Evolutionary conservation across 75 land plant genomes (phyloP), one percentile per base, ranked within the genome.

Genomic region (Picea sitchensis): DNA sequence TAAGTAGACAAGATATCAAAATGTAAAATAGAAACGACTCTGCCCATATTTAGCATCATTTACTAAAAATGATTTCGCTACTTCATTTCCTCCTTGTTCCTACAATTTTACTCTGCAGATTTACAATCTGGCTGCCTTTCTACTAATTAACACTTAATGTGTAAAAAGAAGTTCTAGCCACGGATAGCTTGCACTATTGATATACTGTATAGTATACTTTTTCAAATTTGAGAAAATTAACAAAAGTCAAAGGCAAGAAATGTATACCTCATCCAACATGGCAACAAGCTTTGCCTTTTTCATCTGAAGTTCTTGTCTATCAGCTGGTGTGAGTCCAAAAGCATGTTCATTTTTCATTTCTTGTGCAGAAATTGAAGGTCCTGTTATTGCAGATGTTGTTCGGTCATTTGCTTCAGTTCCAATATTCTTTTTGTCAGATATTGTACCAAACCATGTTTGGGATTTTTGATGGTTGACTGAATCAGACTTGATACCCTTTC

Each of bases 181-280:
- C 9, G 56, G 56, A 51, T 51, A 9, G 56, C 56, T 51, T 51
- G 12, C 56, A 51, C 56, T 51, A 51, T 51, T 51, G 56, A 9
- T 51, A 9, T 51, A 51, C 56, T 51, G 56, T 1, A 51, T 51
- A 51, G 56, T 9, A 51, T 51, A 51, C 11, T 51, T 47, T 47
- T 51, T 11, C 12, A 51, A 51, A 51, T 51, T 51, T 9, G 56
- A 11, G 56, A 51, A 51, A 51, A 51, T 51, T 51, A 51, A 62
- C 64, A 4, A 61, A 61, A 61, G 62, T 2, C n/a, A 20, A 62
- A 62, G 23, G 20, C 13, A n/a, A 67, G 38, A 32, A 60, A 30
- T 67, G 36, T 67, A 15, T 15, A 87, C 88, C 88, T 87, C 88
- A 67, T 87, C 82, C 58, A 84, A 71, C 86, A 87, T 87, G 31